Evolutionary conservation across 2,329 filamentous ascomycete genomes (phyloP), one percentile per base, ranked within the genome.

Genomic region (Onygena corvina): DNA sequence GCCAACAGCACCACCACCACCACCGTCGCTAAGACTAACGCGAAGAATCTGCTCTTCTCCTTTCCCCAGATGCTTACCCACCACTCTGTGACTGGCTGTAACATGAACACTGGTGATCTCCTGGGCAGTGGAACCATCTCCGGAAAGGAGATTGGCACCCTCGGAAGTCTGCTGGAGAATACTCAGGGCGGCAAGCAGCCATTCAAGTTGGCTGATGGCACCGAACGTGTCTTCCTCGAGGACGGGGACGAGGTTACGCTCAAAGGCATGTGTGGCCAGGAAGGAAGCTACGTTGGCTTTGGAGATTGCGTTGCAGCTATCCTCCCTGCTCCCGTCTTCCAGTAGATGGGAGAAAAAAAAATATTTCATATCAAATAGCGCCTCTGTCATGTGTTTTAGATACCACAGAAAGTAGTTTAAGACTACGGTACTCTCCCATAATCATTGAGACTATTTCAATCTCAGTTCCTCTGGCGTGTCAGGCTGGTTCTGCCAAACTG

Each of bases 31-130:
- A 73, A 67, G 53, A 82, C 74, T 52, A 82, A 74, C 51, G 76
- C 80, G 7, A 76, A 72, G 55, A 76, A 89, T 59, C 71, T 90
- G 8, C 71, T 90, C n/a, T 90, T 80, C 74, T 88, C 83, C 0
- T 90, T 89, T 67, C 77, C 83, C 3, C 85, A 90, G 63, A 88
- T 89, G 84, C 71, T 90, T 34, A 77, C 85, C 1, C 85, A 90
- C 62, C 85, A 90, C 61, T 80, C 81, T 1, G 75, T 86, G 42
- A 84, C 81, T 1, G 85, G 85, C 4, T 92, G 85, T 63, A 79
- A 80, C 2, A 74, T 92, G 72, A 75, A 79, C 42, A 75, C 80
- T 0, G 85, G 85, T 29, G 85, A 92, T 60, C 65, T 92, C 47
- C 68, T 92, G 4, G 86, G 84, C 1, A 86, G 82, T 1, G 86